Evolutionary conservation across 768 basidiomycete genomes (phyloP), one percentile per base, ranked within the genome.

Genomic region (Collybia mongolica): DNA sequence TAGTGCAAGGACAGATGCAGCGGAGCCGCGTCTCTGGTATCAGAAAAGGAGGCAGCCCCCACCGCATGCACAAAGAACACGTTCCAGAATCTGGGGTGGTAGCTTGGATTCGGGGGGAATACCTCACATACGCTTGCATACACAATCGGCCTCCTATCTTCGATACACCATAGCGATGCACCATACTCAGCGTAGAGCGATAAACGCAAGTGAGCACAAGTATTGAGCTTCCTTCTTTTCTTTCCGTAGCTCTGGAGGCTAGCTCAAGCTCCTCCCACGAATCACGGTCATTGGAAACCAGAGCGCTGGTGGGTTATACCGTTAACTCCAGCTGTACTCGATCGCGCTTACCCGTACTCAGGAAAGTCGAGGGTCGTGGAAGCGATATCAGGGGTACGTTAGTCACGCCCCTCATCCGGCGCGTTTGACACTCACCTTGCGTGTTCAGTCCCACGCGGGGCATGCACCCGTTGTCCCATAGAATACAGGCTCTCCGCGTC

Each of bases 231-330:
- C 48, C 18, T 49, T 49, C 23, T 42, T 40, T 26, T 37, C 15
- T 18, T 26, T 23, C 18, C 20, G 14, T n/a, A 75, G 76, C 1
- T 69, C 72, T 1, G 73, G 79, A 59, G 65, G 65, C 3, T 72
- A 77, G 19, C 58, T 80, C 9, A 77, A 81, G 48, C 60, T 81
- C 5, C 60, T 81, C 5, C 77, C 80, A 6, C 63, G 76, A 6
- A 74, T 81, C 39, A 73, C 72, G 17, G 75, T 79, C 37, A 77
- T 79, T 35, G 79, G 79, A 12, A 78, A 77, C 39, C 81, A 81
- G 59, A 74, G 72, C 42, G 76, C 77, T 6, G 81, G 76, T 66
- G 12, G 22, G 49, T 53, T 11, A 15, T 35, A 7, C 35, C 19
- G 11, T 35, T 14, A 0, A 9, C 11, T 42, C 14, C 24, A 11